Conservation (phyloP, 257 asterid species). For the Parsonsia alboflavescens region DNA sequence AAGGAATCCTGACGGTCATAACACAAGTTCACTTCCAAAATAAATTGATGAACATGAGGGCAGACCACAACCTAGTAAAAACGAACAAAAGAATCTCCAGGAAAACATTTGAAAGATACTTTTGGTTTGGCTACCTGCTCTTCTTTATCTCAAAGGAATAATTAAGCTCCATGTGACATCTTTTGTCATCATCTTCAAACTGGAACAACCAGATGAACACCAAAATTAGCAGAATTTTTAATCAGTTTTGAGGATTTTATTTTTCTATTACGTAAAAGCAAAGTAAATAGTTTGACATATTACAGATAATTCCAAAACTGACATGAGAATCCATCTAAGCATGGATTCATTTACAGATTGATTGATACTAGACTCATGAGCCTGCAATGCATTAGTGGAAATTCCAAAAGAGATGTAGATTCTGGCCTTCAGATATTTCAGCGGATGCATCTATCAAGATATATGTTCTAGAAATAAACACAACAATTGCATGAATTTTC, state of each 20-base stretch:
- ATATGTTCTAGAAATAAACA: neutral
- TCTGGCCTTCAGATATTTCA: neutral
- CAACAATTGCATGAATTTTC: neutral
- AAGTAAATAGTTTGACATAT: neutral
- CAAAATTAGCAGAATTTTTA: neutral
- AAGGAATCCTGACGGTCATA: neutral
- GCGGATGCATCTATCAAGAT: neutral
- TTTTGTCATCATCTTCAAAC: slow-evolving; percentile 70
- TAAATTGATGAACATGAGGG: neutral
- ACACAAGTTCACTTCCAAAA: slow-evolving; percentile 5
- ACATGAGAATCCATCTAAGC: neutral
- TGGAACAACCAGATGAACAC: slow-evolving; percentile 25
- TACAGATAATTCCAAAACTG: neutral
- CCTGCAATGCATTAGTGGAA: neutral
- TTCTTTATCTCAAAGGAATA: slow-evolving; percentile 62
- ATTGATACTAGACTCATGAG: neutral
- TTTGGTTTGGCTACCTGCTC: slow-evolving; percentile 23
- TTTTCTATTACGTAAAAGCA: too few relatives aligned
- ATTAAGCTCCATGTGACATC: slow-evolving; percentile 60
- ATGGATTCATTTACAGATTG: neutral
- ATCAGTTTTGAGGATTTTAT: too few relatives aligned
- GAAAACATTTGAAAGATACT: slow-evolving; percentile 8
- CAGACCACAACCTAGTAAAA: slow-evolving; percentile 2
- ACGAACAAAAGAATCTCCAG: slow-evolving; percentile 17
- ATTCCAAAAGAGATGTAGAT: neutral